Evolutionary conservation across 805 yeast genomes (phyloP), one percentile per base, ranked within the genome.

Genomic region (Komagataella pastoris): DNA sequence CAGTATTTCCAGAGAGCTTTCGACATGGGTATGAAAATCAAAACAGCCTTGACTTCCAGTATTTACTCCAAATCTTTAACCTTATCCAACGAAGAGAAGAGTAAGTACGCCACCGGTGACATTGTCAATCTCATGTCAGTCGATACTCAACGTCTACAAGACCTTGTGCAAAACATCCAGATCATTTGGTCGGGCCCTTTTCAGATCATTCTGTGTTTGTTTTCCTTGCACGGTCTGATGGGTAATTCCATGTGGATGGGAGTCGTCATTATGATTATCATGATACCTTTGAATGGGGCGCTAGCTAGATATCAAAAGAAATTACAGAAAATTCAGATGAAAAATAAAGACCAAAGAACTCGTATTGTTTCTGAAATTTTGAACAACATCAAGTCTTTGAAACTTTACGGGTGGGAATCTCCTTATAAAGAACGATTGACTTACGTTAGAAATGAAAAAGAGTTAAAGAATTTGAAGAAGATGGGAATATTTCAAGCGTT

Each of bases 221-320:
- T 75, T 47, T 83, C 93, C 1, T 72, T 90, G 51, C 78, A 88
- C 65, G 75, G 77, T 3, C 68, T 90, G 47, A 66, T 90, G 53
- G 97, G 97, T 44, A 79, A 81, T 54, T 78, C 93, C n/a, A 89
- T 90, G 95, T 88, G 97, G 96, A 84, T 95, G 46, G 98, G 98
- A 65, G 95, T 91, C 12, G 66, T 76, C 36, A 80, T 91, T 53
- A 80, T 90, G 79, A 61, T 81, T 3, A 60, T 88, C 30, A 81
- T 88, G 77, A 80, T 89, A 57, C 96, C 97, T 4, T 61, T 88
- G 49, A 89, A 90, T 62, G 82, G 88, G 2, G 64, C 72, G 19
- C 71, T 90, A 56, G 85, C 89, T 55, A 75, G 77, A 59, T 68
- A 68, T 52, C 89, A 84, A 66, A 87, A 84, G 66, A 72, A 65